Evolutionary conservation across 2,329 filamentous ascomycete species (phyloP).

Genomic region (Apiospora malaysiana): DNA sequence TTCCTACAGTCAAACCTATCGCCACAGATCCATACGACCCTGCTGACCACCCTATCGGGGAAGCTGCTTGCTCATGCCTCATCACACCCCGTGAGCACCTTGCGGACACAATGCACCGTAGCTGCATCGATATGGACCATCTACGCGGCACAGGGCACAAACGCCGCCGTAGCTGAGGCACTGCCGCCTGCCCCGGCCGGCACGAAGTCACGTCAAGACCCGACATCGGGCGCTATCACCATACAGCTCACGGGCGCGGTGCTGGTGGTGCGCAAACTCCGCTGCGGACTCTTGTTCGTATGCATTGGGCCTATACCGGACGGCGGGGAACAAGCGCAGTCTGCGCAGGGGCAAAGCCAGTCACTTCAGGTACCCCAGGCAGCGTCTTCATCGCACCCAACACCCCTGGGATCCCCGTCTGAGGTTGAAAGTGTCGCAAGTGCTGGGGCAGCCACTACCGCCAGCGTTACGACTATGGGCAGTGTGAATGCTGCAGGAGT

Average conservation of each 20-base stretch:
- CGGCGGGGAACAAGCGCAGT: conserved; percentile 30
- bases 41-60: conserved; percentile 64
- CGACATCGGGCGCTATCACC: conserved; percentile 51
- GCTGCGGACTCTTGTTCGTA: conserved; percentile 66
- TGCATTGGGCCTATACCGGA: conserved; percentile 58
- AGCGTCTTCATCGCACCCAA: conserved; percentile 37
- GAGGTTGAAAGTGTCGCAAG: conserved; percentile 56
- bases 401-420: conserved; percentile 44
- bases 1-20: conserved; percentile 66
- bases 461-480: conserved; percentile 43
- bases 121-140: conserved; percentile 67
- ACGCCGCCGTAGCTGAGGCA: conserved; percentile 48
- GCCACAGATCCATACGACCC: conserved; percentile 61
- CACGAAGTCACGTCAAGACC: conserved; percentile 25
- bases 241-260: conserved; percentile 65
- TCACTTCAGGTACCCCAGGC: conserved; percentile 32
- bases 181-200: conserved; percentile 38
- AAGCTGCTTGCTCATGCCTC: conserved; percentile 69
- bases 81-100: conserved; percentile 57
- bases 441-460: conserved; percentile 51
- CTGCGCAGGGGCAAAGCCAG: conserved; percentile 28
- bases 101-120: conserved; percentile 69
- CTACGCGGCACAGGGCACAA: conserved; percentile 52
- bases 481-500: conserved; percentile 52
- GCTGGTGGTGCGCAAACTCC: conserved; percentile 62